phyloP scores from a whole-genome alignment of 2,329 filamentous ascomycete species.

The Pseudogymnoascus sp. region DNA sequence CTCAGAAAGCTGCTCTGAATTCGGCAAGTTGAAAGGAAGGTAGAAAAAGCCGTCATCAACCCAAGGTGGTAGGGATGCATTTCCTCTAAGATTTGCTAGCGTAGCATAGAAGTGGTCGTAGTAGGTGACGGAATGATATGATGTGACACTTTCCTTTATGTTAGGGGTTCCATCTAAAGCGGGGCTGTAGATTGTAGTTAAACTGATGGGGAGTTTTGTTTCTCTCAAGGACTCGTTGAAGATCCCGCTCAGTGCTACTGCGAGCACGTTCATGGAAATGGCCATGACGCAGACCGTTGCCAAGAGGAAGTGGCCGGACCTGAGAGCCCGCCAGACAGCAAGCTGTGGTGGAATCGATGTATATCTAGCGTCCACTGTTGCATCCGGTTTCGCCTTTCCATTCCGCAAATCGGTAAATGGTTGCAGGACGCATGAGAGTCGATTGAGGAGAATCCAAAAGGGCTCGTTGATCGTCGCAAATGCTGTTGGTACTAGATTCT shows the following conservation, averaged over 20 bases:
- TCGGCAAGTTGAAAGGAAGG: constrained; percentile 33
- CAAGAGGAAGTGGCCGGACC: constrained; percentile 39
- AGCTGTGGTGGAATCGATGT: constrained; percentile 50
- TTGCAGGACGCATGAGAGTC: constrained; percentile 45
- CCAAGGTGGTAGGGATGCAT: constrained; percentile 44
- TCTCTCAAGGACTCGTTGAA: constrained; percentile 35
- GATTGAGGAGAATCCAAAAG: constrained; percentile 47
- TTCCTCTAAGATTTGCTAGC: constrained; percentile 38
- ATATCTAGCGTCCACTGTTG: constrained; percentile 40
- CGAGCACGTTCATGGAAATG: constrained; percentile 44
- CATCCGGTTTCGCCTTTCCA: constrained; percentile 32
- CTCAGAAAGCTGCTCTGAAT: background rate
- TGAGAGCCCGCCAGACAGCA: constrained; percentile 37
- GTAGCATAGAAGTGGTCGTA: constrained; percentile 35
- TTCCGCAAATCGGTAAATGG: constrained; percentile 44
- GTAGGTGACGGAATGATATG: background rate
- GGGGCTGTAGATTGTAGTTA: background rate
- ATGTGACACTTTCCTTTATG: background rate
- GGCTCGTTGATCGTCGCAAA: constrained; percentile 51
- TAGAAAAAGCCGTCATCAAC: constrained; percentile 39
- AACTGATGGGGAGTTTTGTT: background rate
- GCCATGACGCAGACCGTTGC: constrained; percentile 40
- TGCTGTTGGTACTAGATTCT: constrained; percentile 46
- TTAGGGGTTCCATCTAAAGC: constrained; percentile 12
- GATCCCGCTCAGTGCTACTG: constrained; percentile 44